These are phyloP conservation scores for Pogostemon cablin DNA, from an alignment of 257 asterid species.

Conservation along the genomic window DNA sequence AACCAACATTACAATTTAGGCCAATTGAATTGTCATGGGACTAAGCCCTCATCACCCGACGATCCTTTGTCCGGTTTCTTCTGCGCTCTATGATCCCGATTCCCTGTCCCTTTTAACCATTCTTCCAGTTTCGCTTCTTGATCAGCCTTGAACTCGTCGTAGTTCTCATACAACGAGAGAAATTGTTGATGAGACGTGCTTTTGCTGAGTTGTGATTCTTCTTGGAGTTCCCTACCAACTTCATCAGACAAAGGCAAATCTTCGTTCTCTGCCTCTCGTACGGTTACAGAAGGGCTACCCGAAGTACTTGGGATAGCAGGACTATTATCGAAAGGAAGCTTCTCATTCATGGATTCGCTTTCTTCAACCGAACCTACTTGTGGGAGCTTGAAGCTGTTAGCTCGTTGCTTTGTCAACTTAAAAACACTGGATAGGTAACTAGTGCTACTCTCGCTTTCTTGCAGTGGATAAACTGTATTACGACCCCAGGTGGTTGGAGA, in stretches of 20 bases:
- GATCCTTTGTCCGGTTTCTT: constrained; percentile 21
- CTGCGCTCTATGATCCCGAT: constrained; percentile 16
- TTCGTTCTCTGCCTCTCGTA: constrained; percentile 39
- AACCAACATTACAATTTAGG: constrained; percentile 11
- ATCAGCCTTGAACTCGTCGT: constrained; percentile 76
- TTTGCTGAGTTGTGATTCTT: constrained; percentile 46
- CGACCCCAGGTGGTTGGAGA: constrained; percentile 75
- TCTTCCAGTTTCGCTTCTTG: constrained; percentile 78
- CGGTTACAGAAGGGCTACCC: constrained; percentile 30
- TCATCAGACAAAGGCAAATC: constrained; percentile 51
- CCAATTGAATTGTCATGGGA: constrained; percentile 16
- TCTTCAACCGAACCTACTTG: constrained; percentile 42
- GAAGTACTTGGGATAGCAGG: constrained; percentile 37
- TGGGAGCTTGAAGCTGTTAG: constrained; percentile 59
- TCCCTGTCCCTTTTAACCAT: constrained; percentile 64
- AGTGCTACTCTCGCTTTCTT: constrained; percentile 43
- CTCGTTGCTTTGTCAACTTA: constrained; percentile 66
- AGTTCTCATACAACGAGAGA: constrained; percentile 50
- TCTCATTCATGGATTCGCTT: constrained; percentile 39
- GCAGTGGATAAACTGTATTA: constrained; percentile 34
- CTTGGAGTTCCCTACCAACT: constrained; percentile 47
- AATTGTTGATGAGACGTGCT: constrained; percentile 49
- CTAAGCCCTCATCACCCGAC: constrained; percentile 18
- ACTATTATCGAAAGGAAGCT: constrained; percentile 16
- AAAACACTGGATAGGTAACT: constrained; percentile 75